Conservation (phyloP, 257 asterid genomes). For the Nicotiana benthamiana region DNA sequence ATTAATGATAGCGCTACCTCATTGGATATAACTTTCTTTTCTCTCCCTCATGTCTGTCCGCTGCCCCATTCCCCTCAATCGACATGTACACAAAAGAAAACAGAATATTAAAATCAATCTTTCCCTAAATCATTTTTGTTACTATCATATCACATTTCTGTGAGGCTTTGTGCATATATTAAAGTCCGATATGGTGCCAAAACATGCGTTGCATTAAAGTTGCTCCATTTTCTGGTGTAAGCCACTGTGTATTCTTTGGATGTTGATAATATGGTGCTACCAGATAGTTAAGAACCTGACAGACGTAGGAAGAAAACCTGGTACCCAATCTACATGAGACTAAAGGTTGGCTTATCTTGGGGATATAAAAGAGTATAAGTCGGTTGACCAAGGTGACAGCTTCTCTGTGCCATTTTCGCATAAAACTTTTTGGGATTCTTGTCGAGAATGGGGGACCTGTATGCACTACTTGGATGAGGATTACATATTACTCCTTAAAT, state of each 20-base stretch:
- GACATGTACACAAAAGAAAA: neutral
- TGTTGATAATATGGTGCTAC: neutral
- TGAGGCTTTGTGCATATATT: neutral
- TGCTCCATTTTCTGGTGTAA: neutral
- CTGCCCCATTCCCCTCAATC: neutral
- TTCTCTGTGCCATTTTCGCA: neutral
- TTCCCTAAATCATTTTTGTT: neutral
- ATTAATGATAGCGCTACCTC: neutral
- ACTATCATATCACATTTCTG: neutral
- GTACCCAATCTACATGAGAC: neutral
- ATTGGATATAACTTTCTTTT: neutral
- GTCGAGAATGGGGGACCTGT: neutral
- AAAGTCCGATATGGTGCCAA: neutral
- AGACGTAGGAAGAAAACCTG: neutral
- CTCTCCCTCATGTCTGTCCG: neutral
- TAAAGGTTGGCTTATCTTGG: neutral
- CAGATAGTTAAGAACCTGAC: neutral
- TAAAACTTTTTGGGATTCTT: neutral
- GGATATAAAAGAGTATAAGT: neutral
- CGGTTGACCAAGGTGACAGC: neutral
- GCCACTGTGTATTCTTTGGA: neutral
- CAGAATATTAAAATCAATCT: neutral
- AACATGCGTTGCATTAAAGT: neutral
- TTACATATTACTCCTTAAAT: neutral
- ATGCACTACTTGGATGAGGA: neutral